These are phyloP conservation scores for Colletotrichum acutatum DNA, from an alignment of 2,329 filamentous ascomycete species.

Conservation along the genomic window DNA sequence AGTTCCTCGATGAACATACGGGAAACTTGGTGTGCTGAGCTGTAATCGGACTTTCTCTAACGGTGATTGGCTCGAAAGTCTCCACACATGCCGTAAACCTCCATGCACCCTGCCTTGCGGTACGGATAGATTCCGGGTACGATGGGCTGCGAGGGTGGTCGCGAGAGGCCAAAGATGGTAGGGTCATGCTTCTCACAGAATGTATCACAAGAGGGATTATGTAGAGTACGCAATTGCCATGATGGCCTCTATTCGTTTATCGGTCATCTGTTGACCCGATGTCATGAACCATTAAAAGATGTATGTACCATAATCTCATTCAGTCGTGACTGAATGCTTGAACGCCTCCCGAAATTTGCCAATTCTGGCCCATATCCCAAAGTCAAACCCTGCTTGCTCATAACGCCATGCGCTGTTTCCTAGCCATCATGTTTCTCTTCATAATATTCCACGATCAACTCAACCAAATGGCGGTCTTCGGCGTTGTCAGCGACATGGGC, in stretches of 20 bases:
- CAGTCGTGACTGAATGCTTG: slow-evolving; percentile 6
- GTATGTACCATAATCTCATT: slow-evolving; percentile 12
- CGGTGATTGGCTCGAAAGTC: neutral
- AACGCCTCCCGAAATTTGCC: slow-evolving; percentile 11
- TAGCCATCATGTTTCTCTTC: neutral
- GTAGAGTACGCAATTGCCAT: neutral
- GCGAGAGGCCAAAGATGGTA: neutral
- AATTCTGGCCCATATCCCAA: neutral
- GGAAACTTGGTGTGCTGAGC: neutral
- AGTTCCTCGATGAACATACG: neutral
- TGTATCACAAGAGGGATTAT: neutral
- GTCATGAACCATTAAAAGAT: neutral
- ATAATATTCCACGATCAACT: neutral
- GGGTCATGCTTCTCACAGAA: neutral
- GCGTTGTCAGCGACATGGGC: neutral
- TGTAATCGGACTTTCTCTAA: neutral
- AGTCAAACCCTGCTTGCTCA: neutral
- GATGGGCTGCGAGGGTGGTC: no score
- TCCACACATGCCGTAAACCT: neutral
- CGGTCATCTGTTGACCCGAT: slow-evolving; percentile 30
- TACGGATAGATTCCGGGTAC: neutral
- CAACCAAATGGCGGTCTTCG: neutral
- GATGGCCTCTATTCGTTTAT: slow-evolving; percentile 17
- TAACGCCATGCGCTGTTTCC: slow-evolving; percentile 13
- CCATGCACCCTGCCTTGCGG: no score